Conservation (phyloP, 1,284 basidiomycete species). For the Microbotryum violaceum region DNA sequence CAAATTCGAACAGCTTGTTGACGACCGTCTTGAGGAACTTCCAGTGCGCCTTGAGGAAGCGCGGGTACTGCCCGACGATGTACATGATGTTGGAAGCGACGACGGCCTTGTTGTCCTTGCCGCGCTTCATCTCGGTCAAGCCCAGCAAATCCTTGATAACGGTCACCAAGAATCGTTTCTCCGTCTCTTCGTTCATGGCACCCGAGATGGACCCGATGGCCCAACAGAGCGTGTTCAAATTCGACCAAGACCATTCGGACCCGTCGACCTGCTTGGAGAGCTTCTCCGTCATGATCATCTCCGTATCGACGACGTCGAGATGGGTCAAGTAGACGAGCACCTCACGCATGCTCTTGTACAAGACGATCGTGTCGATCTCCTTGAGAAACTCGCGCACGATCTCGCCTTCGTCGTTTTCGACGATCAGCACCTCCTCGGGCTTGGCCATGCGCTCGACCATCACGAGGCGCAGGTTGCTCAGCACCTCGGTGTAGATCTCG, state of each 20-base stretch:
- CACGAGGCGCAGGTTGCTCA: constrained; percentile 89
- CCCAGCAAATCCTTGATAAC: constrained; percentile 98
- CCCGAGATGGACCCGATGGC: constrained; percentile 99
- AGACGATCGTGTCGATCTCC: constrained; percentile 94
- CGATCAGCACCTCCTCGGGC: constrained; percentile 96
- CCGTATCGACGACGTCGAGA: constrained; percentile 90
- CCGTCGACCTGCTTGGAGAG: constrained; percentile 69
- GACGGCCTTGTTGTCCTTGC: constrained; percentile 99
- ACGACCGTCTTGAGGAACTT: constrained; percentile 99
- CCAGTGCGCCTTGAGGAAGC: constrained; percentile 99
- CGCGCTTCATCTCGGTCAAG: constrained; percentile 94
- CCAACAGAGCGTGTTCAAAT: constrained; percentile 98
- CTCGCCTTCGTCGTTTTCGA: constrained; percentile 99
- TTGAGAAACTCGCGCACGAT: constrained; percentile 99
- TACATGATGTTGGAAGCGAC: constrained; percentile 99
- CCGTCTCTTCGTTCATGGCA: constrained; percentile 98
- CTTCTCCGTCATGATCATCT: constrained; percentile 95
- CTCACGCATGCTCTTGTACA: constrained; percentile 99
- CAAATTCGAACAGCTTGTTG: constrained; percentile 99
- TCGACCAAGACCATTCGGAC: constrained; percentile 99
- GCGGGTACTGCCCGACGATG: constrained; percentile 98
- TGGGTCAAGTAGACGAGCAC: constrained; percentile 82
- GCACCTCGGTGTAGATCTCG: constrained; percentile 88
- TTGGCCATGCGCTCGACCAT: constrained; percentile 99
- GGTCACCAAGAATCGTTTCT: constrained; percentile 97